Base-by-base conservation (phyloP, 163 green algal species). In the Chlamydomonas reinhardtii region DNA sequence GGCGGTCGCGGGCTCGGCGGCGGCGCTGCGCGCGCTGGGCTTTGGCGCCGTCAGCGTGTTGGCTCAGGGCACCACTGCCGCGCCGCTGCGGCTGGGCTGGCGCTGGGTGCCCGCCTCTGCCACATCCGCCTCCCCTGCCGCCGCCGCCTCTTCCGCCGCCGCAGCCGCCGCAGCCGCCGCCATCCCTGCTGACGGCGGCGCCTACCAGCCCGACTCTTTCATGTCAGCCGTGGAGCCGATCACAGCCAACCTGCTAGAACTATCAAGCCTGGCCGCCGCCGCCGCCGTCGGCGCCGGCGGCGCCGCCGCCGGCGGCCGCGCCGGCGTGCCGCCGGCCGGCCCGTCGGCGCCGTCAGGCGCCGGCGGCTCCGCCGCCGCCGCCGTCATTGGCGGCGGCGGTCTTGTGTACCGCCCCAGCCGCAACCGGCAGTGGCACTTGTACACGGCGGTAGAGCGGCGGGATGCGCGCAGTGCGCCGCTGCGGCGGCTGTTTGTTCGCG, bases 351-450 rank as follows among this genome's bases (percentile, higher is more conserved):
- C 48, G 48, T 9, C 48, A 2, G 48, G 48, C 48, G 48, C 6
- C 15, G 74, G 31, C 48, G 43, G 27, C 39, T 11, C 35, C 39
- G 73, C 48, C n/a, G 48, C 73, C 29, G 72, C 39, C 39, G 72
- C 72, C 48, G 73, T 24, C 15, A 25, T 52, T 4, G 74, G 52
- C 52, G 34, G 59, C 56, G 54, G 74, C 59, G 74, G 61, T 2
- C 62, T 96, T 20, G 37, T 84, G 22, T 96, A 98, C 89, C 87
- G 82, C 24, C 91, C 94, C 32, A 98, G 94, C 73, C 92, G 95
- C 82, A 98, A 98, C 90, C 91, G 96, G 54, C 97, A 98, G 87
- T 97, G 94, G 93, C 96, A 98, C 89, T 92, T 96, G n/a, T 98
- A 95, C 88, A 92, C 88, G 29, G 88, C 93, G 34, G 92, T 81